Evolutionary conservation across 2,329 filamentous ascomycete species (phyloP).

Genomic region (Pseudopithomyces maydicus): DNA sequence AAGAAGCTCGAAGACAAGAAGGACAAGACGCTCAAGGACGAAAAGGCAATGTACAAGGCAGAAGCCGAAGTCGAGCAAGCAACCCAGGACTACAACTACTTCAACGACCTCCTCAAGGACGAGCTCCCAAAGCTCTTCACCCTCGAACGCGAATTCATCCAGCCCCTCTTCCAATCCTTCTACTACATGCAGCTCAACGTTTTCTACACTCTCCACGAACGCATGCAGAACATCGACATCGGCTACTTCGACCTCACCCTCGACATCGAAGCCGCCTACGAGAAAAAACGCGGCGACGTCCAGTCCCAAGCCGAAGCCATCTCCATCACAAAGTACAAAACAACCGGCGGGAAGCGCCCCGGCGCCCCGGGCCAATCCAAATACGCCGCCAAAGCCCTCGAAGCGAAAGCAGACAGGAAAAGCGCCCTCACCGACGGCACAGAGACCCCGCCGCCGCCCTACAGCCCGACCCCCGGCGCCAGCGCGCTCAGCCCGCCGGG

Average conservation of each 20-base stretch:
- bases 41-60: slow-evolving; percentile 95
- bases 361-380: slow-evolving; percentile 34
- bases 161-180: slow-evolving; percentile 96
- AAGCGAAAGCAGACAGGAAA: slow-evolving; percentile 39
- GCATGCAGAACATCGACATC: slow-evolving; percentile 97
- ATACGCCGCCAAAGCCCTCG: slow-evolving; percentile 47
- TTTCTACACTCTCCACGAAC: slow-evolving; percentile 97
- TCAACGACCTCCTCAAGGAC: slow-evolving; percentile 95
- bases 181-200: slow-evolving; percentile 99
- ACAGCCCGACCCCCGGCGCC: slow-evolving; percentile 39
- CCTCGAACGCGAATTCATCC: slow-evolving; percentile 92
- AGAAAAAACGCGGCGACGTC: slow-evolving; percentile 85
- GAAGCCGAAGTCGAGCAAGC: slow-evolving; percentile 89
- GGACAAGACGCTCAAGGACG: slow-evolving; percentile 93
- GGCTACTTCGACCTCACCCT: slow-evolving; percentile 94
- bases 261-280: slow-evolving; percentile 90
- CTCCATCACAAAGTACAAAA: slow-evolving; percentile 88
- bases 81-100: slow-evolving; percentile 96
- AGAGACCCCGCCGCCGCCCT: slow-evolving; percentile 47
- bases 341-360: slow-evolving; percentile 67
- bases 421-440: slow-evolving; percentile 38
- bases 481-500: slow-evolving; percentile 30
- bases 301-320: slow-evolving; percentile 84
- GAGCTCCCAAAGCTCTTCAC: slow-evolving; percentile 90
- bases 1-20: slow-evolving; percentile 99